Base-by-base conservation (phyloP, 345 rosid species). In the Linum trigynum region DNA sequence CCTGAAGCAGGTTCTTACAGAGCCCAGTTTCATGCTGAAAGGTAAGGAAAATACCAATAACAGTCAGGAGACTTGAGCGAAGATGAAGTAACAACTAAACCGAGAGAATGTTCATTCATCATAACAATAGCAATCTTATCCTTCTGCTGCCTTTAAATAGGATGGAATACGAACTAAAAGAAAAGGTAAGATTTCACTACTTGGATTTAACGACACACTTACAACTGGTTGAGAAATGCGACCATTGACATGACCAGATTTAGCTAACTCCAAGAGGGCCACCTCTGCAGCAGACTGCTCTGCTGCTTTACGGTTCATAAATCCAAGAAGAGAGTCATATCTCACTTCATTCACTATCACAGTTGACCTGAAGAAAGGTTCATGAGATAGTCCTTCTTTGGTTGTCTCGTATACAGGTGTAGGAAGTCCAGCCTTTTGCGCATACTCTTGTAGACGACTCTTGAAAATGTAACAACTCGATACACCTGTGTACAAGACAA, bases 211-310 rank as follows among this genome's bases (percentile, higher is more conserved):
- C 39, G 4, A 57, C 35, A 72, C 70, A 74, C 95, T 85, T 82
- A 94, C 99, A 62, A 90, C 74, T 65, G 99, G 96, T 41, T 67
- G 85, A 51, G 95, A 79, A 67, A 84, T 82, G 80, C 77, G 62
- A 59, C 79, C 72, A 56, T 71, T 67, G 57, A 82, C 75, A 69
- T 82, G 82, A 63, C 85, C 84, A 48, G 84, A 70, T 68, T 86
- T 94, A 1, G 89, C 77, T 63, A 90, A 67, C 76, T 84, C 92
- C 65, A 55, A 7, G 38, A 94, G 88, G 67, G 97, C 96, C 65
- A 88, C 91, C 81, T 88, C 97, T 0, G 97, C 97, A 73, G 97
- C 97, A 5, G 99, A 90, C 51, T 94, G 97, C 77, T 94, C 97
- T 0, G 99, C 96, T 66, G 97, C 96, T 81, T 90, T 90, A 61